Evolutionary conservation across 768 basidiomycete species (phyloP).

Genomic region (Psilocybe cubensis): DNA sequence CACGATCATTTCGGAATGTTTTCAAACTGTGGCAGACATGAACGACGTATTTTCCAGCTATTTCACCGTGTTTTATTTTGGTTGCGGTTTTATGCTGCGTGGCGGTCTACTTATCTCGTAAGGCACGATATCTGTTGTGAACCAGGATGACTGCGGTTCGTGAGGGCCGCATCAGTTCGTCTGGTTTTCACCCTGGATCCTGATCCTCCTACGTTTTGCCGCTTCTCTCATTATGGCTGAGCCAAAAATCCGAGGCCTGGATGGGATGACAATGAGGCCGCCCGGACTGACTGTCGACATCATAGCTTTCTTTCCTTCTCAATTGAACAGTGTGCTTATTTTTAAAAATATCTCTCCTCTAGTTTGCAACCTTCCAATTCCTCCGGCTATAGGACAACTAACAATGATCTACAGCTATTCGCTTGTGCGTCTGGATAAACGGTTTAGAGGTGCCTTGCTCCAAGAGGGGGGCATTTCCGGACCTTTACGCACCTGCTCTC

Average conservation of each 20-base stretch:
- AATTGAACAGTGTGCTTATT: not conserved
- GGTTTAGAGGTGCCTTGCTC: not conserved
- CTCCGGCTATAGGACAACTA: not conserved
- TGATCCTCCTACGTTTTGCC: not conserved
- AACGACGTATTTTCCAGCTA: not conserved
- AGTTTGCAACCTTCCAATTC: not conserved
- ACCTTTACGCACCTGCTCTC: not conserved
- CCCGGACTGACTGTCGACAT: not conserved
- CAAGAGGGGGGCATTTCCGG: not conserved
- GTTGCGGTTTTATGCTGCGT: too few species aligned
- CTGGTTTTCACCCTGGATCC: not conserved
- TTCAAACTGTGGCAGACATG: not conserved
- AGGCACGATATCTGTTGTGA: not conserved
- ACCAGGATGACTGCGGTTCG: not conserved
- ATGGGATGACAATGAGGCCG: not conserved
- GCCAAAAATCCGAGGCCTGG: not conserved
- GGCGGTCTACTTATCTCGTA: not conserved
- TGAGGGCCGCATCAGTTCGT: not conserved
- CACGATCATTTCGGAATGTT: not conserved
- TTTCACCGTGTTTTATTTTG: not conserved
- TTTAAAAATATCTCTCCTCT: not conserved
- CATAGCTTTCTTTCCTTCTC: not conserved
- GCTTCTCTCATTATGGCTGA: not conserved
- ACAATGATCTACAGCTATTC: not conserved
- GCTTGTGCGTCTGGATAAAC: not conserved